Conservation (phyloP, 2,329 filamentous ascomycete species). For the Aspergillus felis region DNA sequence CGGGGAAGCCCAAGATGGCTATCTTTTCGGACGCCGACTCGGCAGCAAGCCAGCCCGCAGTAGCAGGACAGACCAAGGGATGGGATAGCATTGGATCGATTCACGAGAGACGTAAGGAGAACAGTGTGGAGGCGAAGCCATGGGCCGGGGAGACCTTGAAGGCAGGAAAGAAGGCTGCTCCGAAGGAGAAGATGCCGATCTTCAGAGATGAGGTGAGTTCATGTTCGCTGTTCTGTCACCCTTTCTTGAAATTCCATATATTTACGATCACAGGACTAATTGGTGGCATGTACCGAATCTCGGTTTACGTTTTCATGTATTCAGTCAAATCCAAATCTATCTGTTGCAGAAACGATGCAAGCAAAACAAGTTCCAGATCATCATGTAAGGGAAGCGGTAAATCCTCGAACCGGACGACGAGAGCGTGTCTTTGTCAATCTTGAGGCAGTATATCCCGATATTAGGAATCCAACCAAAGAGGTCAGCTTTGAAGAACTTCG, state of each 20-base stretch:
- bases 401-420: constrained; percentile 74
- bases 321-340: constrained; percentile 43
- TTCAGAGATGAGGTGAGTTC: constrained; percentile 93
- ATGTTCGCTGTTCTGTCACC: constrained; percentile 28
- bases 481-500: constrained; percentile 89
- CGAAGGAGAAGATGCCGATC: constrained; percentile 76
- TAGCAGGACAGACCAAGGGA: constrained; percentile 59
- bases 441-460: constrained; percentile 76
- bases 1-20: constrained; percentile 74
- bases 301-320: constrained; percentile 49
- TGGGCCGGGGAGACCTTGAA: constrained; percentile 92
- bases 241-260: constrained; percentile 53
- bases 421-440: constrained; percentile 87
- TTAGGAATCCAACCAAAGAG: constrained; percentile 67
- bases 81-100: constrained; percentile 92
- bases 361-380: constrained; percentile 62
- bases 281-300: constrained; percentile 45
- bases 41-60: constrained; percentile 53
- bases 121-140: constrained; percentile 76
- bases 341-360: constrained; percentile 34
- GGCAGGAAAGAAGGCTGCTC: constrained; percentile 75
- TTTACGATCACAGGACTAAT: constrained; percentile 99
- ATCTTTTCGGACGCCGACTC: constrained; percentile 81
- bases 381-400: constrained; percentile 76
- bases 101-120: constrained; percentile 90